These are phyloP conservation scores for Stephanodiscus triporus DNA, from an alignment of 108 stramenopile species.

Conservation along the genomic window DNA sequence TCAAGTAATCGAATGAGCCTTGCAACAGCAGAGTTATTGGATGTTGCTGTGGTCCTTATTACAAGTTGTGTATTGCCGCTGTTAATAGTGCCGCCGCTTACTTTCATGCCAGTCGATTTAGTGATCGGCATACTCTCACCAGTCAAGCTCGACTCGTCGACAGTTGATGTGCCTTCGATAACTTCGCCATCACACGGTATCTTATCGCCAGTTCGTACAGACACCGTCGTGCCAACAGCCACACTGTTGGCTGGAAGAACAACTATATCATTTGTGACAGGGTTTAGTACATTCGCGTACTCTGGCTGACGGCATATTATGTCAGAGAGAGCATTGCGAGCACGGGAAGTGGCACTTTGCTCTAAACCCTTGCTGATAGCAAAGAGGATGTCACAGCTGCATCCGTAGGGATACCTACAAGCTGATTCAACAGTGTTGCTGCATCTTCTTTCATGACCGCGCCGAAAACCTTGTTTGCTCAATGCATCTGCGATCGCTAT, in stretches of 20 bases:
- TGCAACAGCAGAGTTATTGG: conserved; percentile 76
- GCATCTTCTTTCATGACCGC: conserved; percentile 53
- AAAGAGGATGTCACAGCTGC: conserved; percentile 76
- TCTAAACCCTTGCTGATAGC: conserved; percentile 78
- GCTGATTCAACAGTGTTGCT: conserved; percentile 12
- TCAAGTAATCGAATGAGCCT: conserved; percentile 81
- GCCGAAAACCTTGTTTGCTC: conserved; percentile 50
- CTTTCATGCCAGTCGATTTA: conserved; percentile 56
- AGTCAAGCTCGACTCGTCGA: conserved; percentile 74
- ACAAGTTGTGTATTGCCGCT: conserved; percentile 61
- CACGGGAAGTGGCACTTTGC: conserved; percentile 62
- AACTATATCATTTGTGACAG: conserved; percentile 58
- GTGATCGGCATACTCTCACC: conserved; percentile 86
- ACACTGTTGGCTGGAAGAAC: conserved; percentile 68
- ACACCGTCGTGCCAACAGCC: conserved; percentile 77
- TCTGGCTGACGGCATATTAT: conserved; percentile 77
- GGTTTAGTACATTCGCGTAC: conserved; percentile 71
- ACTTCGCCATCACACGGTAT: conserved; percentile 94
- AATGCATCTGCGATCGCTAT: conserved; percentile 51
- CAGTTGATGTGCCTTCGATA: conserved; percentile 63
- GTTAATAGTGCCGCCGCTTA: conserved; percentile 86
- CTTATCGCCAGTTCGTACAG: conserved; percentile 88
- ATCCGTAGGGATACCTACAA: conserved; percentile 38
- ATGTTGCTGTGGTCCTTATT: conserved; percentile 68
- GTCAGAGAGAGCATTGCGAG: conserved; percentile 73